Evolutionary conservation across 1,284 basidiomycete genomes (phyloP).

Genomic region (Papiliotrema terrestris): DNA sequence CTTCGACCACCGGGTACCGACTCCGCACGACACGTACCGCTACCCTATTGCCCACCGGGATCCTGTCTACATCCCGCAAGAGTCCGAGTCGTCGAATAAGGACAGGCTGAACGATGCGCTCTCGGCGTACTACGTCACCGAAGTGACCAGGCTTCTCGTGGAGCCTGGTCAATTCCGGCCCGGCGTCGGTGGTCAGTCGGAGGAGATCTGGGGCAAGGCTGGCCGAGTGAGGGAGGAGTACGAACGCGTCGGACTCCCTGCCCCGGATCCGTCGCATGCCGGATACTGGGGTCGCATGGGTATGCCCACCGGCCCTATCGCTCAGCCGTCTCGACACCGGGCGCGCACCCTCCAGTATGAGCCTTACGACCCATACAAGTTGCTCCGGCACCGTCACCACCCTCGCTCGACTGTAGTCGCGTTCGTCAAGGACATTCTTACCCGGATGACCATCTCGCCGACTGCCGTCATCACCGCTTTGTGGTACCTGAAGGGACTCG

Average conservation of each 20-base stretch:
- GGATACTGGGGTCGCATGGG: conserved; percentile 17
- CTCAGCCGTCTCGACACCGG: neutral
- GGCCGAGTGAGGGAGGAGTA: conserved; percentile 24
- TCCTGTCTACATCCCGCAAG: neutral
- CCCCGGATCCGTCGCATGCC: conserved; percentile 8
- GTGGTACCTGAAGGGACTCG: conserved; percentile 77
- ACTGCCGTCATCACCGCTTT: conserved; percentile 72
- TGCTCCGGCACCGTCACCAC: conserved; percentile 8
- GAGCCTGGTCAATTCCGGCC: conserved; percentile 28
- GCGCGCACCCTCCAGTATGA: conserved; percentile 10
- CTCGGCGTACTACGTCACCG: conserved; percentile 27
- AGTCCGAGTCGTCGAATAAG: neutral
- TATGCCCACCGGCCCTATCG: conserved; percentile 9
- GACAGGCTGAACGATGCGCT: conserved; percentile 18
- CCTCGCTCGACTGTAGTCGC: conserved; percentile 14
- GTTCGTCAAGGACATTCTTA: conserved; percentile 36
- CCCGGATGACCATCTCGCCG: conserved; percentile 67
- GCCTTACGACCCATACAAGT: conserved; percentile 20
- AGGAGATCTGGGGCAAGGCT: conserved; percentile 22
- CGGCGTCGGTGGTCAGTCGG: conserved; percentile 22
- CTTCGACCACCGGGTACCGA: conserved; percentile 11
- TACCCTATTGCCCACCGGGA: conserved; percentile 16
- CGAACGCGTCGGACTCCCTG: conserved; percentile 17
- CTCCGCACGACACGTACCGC: conserved; percentile 21
- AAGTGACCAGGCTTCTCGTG: conserved; percentile 23